Evolutionary conservation across 495 filamentous ascomycete genomes (phyloP).

Genomic region (Cercophora samala): DNA sequence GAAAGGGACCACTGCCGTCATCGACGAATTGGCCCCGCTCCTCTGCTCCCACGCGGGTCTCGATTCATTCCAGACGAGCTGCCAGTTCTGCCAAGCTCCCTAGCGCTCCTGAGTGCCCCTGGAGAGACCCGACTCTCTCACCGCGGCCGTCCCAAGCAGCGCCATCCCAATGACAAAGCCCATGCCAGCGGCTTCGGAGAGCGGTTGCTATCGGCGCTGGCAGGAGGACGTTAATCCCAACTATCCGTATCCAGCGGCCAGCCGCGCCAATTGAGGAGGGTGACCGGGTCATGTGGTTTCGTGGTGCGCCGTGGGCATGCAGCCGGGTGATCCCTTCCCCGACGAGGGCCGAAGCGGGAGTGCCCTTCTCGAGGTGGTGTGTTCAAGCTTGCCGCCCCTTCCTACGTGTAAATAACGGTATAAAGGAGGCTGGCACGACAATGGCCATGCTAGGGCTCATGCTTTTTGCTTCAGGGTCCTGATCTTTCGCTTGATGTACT

Average conservation of each 20-base stretch:
- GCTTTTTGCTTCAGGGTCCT: slow-evolving; percentile 5
- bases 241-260: background rate
- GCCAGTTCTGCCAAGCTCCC: slow-evolving; percentile 15
- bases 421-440: background rate
- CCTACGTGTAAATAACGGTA: background rate
- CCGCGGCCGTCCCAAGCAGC: background rate
- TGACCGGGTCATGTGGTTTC: slow-evolving; percentile 8
- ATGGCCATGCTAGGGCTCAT: slow-evolving; percentile 48
- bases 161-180: slow-evolving; percentile 1
- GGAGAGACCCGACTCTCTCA: background rate
- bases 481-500: slow-evolving; percentile 52
- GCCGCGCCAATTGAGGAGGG: slow-evolving; percentile 2
- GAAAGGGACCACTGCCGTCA: slow-evolving; percentile 18
- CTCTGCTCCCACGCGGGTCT: background rate
- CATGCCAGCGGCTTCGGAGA: slow-evolving; percentile 6
- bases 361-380: background rate
- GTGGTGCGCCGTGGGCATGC: background rate
- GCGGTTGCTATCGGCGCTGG: slow-evolving; percentile 9
- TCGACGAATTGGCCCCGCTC: slow-evolving; percentile 11
- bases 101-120: background rate
- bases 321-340: background rate
- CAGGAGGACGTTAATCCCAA: background rate
- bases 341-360: background rate
- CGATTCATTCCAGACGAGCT: slow-evolving; percentile 1
- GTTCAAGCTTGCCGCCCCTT: background rate